phyloP scores from a whole-genome alignment of 129 eudicot species.

The Silybum marianum region DNA sequence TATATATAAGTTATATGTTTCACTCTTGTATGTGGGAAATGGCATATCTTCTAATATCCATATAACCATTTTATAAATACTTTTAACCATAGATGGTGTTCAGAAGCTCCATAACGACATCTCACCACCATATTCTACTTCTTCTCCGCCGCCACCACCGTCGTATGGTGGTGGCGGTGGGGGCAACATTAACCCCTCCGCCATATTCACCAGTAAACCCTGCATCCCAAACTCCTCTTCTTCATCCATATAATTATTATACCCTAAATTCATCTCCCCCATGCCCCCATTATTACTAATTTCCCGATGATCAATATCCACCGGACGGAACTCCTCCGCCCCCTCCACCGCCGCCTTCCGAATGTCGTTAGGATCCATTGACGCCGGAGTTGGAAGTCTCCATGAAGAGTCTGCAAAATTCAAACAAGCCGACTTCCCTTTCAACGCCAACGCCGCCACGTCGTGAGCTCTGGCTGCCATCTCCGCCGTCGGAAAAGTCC shows the following conservation, averaged over 20 bases:
- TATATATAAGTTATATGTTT: no score
- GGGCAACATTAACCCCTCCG: conserved; percentile 75
- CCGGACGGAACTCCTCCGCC: conserved; percentile 61
- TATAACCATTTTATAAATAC: no score
- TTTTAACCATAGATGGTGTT: not conserved
- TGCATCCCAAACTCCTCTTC: conserved; percentile 76
- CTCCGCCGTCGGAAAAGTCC: conserved; percentile 75
- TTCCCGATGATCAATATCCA: not conserved
- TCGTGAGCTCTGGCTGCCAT: conserved; percentile 97
- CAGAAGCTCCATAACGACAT: conserved; percentile 63
- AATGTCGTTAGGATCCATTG: conserved; percentile 60
- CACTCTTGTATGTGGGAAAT: no score
- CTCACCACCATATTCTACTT: conserved; percentile 48
- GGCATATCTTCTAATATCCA: no score
- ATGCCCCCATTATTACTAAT: not conserved
- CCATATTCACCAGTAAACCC: conserved; percentile 60
- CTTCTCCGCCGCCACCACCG: conserved; percentile 32
- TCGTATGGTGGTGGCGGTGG: conserved; percentile 52
- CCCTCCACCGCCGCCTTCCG: conserved; percentile 82
- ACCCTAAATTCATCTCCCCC: conserved; percentile 14
- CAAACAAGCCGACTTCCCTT: conserved; percentile 71
- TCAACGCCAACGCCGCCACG: conserved; percentile 76
- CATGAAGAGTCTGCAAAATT: conserved; percentile 82
- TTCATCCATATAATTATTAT: conserved; percentile 48
- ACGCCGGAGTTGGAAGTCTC: conserved; percentile 70